Evolutionary conservation across 495 filamentous ascomycete species (phyloP).

Genomic region (Penicillium herquei): DNA sequence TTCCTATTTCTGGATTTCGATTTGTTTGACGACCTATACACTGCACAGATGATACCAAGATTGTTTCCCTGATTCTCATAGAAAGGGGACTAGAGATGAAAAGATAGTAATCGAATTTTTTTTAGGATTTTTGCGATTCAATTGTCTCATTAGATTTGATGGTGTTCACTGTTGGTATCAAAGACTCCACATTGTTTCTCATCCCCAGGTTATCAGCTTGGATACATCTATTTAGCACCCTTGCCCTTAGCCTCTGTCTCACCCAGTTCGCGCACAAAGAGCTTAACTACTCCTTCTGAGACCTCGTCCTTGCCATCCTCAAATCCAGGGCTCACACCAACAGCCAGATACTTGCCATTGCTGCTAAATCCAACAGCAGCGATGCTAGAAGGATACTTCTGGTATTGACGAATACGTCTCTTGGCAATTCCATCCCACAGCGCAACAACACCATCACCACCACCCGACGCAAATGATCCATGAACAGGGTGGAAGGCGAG

Average conservation of each 20-base stretch:
- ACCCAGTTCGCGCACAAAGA: slow-evolving; percentile 77
- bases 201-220: slow-evolving; percentile 1
- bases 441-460: slow-evolving; percentile 91
- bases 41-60: slow-evolving; percentile 27
- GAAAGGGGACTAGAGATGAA: slow-evolving; percentile 2
- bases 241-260: slow-evolving; percentile 91
- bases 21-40: slow-evolving; percentile 16
- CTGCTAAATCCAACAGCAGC: slow-evolving; percentile 71
- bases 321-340: slow-evolving; percentile 85
- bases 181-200: background rate
- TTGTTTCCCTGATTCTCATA: slow-evolving; percentile 1
- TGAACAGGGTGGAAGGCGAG: slow-evolving; percentile 87
- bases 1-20: slow-evolving; percentile 2
- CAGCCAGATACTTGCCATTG: slow-evolving; percentile 79
- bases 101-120: background rate
- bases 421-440: slow-evolving; percentile 94
- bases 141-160: slow-evolving; percentile 18
- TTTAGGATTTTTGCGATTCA: background rate
- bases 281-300: slow-evolving; percentile 64
- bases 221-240: slow-evolving; percentile 50
- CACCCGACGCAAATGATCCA: slow-evolving; percentile 90
- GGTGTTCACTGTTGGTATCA: slow-evolving; percentile 19
- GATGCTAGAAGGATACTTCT: slow-evolving; percentile 74
- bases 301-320: slow-evolving; percentile 85
- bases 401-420: slow-evolving; percentile 86